Base-by-base conservation (phyloP, 2,329 filamentous ascomycete species). In the Microsporum ferrugineum region DNA sequence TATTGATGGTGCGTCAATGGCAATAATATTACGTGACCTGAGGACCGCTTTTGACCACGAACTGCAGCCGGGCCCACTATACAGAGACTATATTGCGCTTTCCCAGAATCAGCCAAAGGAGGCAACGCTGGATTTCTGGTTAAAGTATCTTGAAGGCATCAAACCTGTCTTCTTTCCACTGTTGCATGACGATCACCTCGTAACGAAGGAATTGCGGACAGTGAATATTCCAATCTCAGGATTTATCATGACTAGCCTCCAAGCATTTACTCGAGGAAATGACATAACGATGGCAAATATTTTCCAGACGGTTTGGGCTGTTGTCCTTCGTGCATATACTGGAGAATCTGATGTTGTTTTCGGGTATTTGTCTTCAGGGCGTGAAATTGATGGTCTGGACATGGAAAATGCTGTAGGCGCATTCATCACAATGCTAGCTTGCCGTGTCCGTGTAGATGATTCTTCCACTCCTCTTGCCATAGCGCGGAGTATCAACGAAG, bases 1-100 rank as follows among this genome's bases (percentile, higher is more conserved):
- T 57, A 72, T 69, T 61, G 76, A 78, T 64, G 76, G 75, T 0
- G 71, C 69, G 17, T 77, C 76, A 0, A 70, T 77, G 29, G 68
- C 71, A 2, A 73, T 75, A 57, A 62, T 77, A 5, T 64, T 75
- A 5, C 66, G 68, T 3, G 75, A 77, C 59, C 65, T 77, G 1
- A 67, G 65, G 1, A 63, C 65, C 2, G 72, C 71, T 5, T 76
- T 77, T 57, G 67, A n/a, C 12, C 14, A 45, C n/a, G 14, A 12
- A 45, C 1, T 23, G 12, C n/a, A 17, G 14, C n/a, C 41, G 14
- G 41, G 41, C 3, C 41, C n/a, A 6, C 14, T 45, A 14, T 23
- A 17, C 4, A n/a, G n/a, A 17, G 66, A 70, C 39, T 77, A 74
- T 63, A 71, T 76, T 43, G 66, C 70, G 1, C 66, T 72, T 57